Base-by-base conservation (phyloP, 495 filamentous ascomycete genomes). In the Tuber borchii region DNA sequence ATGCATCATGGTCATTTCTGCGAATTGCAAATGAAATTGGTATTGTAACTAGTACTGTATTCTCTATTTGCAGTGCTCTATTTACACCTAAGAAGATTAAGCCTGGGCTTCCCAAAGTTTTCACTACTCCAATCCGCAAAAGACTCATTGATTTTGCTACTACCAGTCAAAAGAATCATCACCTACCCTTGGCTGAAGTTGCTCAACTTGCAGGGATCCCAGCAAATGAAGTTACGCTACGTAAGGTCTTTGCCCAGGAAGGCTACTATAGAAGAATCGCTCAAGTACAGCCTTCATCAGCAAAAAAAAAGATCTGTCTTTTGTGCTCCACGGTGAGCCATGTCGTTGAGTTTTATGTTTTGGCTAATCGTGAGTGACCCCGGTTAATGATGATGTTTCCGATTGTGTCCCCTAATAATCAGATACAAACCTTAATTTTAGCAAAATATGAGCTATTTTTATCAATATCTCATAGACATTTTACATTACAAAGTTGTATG, bases 281-380 rank as follows among this genome's bases (percentile, higher is more conserved):
- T 12, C 9, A 2, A 12, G n/a, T 2, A 26, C 0, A 3, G 0
- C 51, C 3, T 12, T n/a, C n/a, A n/a, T n/a, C n/a, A n/a, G n/a
- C n/a, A n/a, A n/a, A n/a, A n/a, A n/a, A n/a, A n/a, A n/a, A n/a
- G n/a, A n/a, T n/a, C n/a, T n/a, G n/a, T n/a, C n/a, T n/a, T n/a
- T n/a, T n/a, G n/a, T n/a, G n/a, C n/a, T n/a, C n/a, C n/a, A n/a
- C n/a, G n/a, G n/a, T n/a, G n/a, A n/a, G n/a, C n/a, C n/a, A n/a
- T n/a, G n/a, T n/a, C n/a, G n/a, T n/a, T n/a, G n/a, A n/a, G n/a
- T n/a, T n/a, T n/a, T n/a, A n/a, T n/a, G n/a, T n/a, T n/a, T n/a
- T n/a, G n/a, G n/a, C n/a, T n/a, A n/a, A n/a, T n/a, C n/a, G n/a
- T n/a, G n/a, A n/a, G n/a, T n/a, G n/a, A n/a, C n/a, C n/a, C n/a